These are phyloP conservation scores for Pythium insidiosum DNA, from an alignment of 352 stramenopile species.

Conservation along the genomic window DNA sequence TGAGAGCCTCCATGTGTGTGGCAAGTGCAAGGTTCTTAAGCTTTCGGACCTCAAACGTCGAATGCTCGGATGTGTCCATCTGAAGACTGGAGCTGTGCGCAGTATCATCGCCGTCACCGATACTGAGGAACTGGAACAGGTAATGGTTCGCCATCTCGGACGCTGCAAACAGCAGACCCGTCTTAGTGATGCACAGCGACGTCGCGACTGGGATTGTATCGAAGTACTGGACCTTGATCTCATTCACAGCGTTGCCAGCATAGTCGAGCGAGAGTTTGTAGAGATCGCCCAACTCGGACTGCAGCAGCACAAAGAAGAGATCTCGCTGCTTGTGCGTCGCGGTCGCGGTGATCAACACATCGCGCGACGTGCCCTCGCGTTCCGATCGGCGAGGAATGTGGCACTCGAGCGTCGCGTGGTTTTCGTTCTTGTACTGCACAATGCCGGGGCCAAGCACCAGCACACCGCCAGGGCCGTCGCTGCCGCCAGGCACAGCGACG, in stretches of 20 bases:
- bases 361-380: conserved; percentile 70
- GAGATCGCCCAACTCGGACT: conserved; percentile 97
- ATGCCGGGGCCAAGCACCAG: conserved; percentile 96
- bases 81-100: conserved; percentile 58
- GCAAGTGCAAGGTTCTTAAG: conserved; percentile 86
- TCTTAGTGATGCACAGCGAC: conserved; percentile 96
- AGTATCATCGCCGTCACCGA: conserved; percentile 89
- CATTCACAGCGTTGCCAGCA: conserved; percentile 66
- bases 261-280: conserved; percentile 97
- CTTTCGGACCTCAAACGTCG: conserved; percentile 72
- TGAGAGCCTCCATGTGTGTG: conserved; percentile 82
- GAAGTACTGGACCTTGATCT: conserved; percentile 91
- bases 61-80: conserved; percentile 54
- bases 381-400: conserved; percentile 66
- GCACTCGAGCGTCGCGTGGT: conserved; percentile 71
- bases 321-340: conserved; percentile 92
- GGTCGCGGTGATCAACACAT: conserved; percentile 90
- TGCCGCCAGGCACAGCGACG: conserved; percentile 80
- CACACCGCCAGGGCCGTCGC: conserved; percentile 88
- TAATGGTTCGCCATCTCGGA: conserved; percentile 98
- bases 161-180: conserved; percentile 94
- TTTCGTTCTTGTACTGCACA: conserved; percentile 96
- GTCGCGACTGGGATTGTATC: conserved; percentile 94
- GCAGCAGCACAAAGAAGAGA: conserved; percentile 97
- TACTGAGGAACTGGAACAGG: conserved; percentile 97